Base-by-base conservation (phyloP, 805 yeast genomes). In the Wickerhamomyces bovis region DNA sequence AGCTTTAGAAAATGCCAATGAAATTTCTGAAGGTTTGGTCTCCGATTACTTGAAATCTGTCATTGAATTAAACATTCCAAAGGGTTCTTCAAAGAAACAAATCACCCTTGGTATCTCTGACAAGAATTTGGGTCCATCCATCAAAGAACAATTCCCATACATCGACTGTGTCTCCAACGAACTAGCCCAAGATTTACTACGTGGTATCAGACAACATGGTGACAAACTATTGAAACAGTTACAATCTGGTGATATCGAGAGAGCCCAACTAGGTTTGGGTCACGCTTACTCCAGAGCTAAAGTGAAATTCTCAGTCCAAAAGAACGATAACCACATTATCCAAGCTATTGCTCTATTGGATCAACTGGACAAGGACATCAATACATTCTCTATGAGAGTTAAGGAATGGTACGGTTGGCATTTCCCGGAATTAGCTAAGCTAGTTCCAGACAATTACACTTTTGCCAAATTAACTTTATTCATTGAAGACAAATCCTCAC, bases 351-450 rank as follows among this genome's bases (percentile, higher is more conserved):
- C 98, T 18, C 75, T 92, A 54, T 78, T 92, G 63, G 99, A 92
- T 65, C 97, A 92, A 65, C 78, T 92, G 59, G 99, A 92, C 74
- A 92, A 92, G 73, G 99, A 92, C 70, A 80, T 92, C 63, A 92
- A 92, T 74, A 94, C 97, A 47, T 92, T 90, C 65, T 96, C 98
- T 58, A 92, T 92, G 99, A 83, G 99, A 75, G 83, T 90, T 70
- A 94, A 92, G 75, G 99, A 92, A 75, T 92, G 99, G 99, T 92
- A 92, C 72, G 98, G 99, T 56, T 92, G 99, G 99, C 99, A 92
- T 71, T 92, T 92, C 74, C 97, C 99, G 43, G 77, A 92, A 58
- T 80, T 94, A 63, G 99, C 95, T 67, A 97, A 94, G 73, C 82
- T 94, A 63, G 99, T 94, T 73, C 95, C 95, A 75, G 99, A 94